A percentile compares a stretch with the other conserved stretches of the same genome.
phyloP scores from a whole-genome alignment of 768 basidiomycete species.

The Podaxis pistillaris region DNA sequence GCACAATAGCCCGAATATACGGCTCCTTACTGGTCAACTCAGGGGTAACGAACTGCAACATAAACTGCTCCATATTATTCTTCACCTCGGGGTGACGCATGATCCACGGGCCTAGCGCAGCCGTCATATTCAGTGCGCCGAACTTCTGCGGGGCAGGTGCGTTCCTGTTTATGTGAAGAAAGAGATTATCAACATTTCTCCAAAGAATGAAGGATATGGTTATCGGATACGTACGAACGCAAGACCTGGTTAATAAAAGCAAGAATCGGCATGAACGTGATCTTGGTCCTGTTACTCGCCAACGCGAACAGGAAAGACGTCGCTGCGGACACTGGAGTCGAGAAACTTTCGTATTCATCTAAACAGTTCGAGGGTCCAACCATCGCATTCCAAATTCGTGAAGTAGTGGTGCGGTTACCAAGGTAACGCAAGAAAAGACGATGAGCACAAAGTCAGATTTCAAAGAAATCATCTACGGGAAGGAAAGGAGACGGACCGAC shows the following conservation, averaged over 20 bases:
- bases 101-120: constrained; percentile 73
- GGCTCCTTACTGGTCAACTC: constrained; percentile 66
- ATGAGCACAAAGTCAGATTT: background rate
- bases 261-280: constrained; percentile 80
- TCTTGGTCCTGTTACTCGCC: constrained; percentile 75
- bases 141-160: constrained; percentile 67
- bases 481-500: constrained; percentile 49
- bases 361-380: background rate
- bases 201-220: background rate
- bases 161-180: constrained; percentile 23
- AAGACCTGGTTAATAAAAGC: constrained; percentile 76
- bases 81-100: constrained; percentile 84
- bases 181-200: background rate
- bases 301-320: constrained; percentile 79
- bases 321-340: constrained; percentile 75
- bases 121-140: constrained; percentile 83
- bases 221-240: constrained; percentile 45
- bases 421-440: background rate
- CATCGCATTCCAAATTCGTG: background rate
- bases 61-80: constrained; percentile 73
- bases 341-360: constrained; percentile 84
- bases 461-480: background rate
- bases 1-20: constrained; percentile 75
- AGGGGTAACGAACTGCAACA: constrained; percentile 71
- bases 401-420: constrained; percentile 3